Base-by-base conservation (phyloP, 257 asterid species). In the Penstemon barbatus region DNA sequence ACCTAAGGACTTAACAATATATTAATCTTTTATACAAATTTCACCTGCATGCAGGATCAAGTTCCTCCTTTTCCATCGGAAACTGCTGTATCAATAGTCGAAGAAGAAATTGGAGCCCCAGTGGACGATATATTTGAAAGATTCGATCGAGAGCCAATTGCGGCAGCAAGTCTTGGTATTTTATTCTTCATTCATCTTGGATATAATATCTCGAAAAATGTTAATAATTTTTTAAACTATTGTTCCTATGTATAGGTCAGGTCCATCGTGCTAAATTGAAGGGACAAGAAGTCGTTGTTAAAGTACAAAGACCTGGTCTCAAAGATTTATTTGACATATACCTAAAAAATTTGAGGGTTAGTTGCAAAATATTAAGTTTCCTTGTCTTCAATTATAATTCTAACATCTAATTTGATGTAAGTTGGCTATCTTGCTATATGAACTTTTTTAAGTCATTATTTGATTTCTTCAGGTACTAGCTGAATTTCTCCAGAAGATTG, bases 101-200 rank as follows among this genome's bases (percentile, higher is more conserved):
- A 85, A 83, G 96, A 87, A 77, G 96, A 91, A 75, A 86, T 91
- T 65, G 92, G 94, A 54, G 83, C 75, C 64, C 73, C 89, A 5
- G 82, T 85, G 59, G 79, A 75, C 68, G 78, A 84, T 57, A 51
- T 86, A 78, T 91, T 89, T 68, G 87, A 91, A 59, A 80, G 83
- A 77, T 91, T 91, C 50, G 95, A 91, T 81, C 79, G 77, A 42
- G 98, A 89, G 75, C 98, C 98, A 46, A 85, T 91, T 66, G 96
- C 98, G 68, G 98, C 98, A 46, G 98, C 98, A 64, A 91, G 98
- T 83, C 91, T 91, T 57, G 98, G 98, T 91, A 87, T 58, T 49
- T 53, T 91, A 87, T 58, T 49, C 48, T n/a, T n/a, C n/a, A n/a
- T n/a, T n/a, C n/a, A n/a, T n/a, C n/a, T n/a, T n/a, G n/a, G n/a